phyloP scores from a whole-genome alignment of 164 flowering plant genomes.

The Saururus chinensis region DNA sequence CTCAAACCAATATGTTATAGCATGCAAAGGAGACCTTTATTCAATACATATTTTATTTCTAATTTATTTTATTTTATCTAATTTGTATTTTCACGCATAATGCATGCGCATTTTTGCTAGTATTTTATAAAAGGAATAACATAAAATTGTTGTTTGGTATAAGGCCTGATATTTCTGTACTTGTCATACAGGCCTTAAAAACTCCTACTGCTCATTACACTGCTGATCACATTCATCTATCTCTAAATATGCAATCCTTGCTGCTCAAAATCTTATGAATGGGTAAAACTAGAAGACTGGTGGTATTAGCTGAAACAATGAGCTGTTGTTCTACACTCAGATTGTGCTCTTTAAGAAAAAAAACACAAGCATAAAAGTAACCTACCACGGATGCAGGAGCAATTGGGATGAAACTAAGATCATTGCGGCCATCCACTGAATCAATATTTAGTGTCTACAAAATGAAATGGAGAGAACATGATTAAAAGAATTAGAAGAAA shows the following conservation, averaged over 20 bases:
- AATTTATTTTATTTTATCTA: no score
- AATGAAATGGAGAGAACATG: background rate
- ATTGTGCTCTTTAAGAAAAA: background rate
- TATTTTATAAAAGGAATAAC: background rate
- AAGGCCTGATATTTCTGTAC: background rate
- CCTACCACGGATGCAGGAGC: slow-evolving; percentile 98
- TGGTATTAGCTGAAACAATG: background rate
- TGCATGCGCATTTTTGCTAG: no score
- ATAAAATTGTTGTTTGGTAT: background rate
- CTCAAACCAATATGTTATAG: no score
- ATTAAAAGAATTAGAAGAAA: background rate
- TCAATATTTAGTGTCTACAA: slow-evolving; percentile 65
- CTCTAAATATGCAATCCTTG: background rate
- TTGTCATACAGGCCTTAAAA: background rate
- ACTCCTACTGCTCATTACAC: no score
- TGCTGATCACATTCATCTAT: no score
- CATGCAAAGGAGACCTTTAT: no score
- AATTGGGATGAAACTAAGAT: slow-evolving; percentile 72
- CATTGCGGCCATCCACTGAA: slow-evolving; percentile 43
- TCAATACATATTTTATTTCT: no score
- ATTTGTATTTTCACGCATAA: no score
- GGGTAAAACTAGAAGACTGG: background rate
- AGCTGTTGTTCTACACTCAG: background rate
- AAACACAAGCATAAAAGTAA: background rate
- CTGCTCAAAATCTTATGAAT: background rate